Evolutionary conservation across 1,284 basidiomycete species (phyloP).

Genomic region (Dichomitus squalens): DNA sequence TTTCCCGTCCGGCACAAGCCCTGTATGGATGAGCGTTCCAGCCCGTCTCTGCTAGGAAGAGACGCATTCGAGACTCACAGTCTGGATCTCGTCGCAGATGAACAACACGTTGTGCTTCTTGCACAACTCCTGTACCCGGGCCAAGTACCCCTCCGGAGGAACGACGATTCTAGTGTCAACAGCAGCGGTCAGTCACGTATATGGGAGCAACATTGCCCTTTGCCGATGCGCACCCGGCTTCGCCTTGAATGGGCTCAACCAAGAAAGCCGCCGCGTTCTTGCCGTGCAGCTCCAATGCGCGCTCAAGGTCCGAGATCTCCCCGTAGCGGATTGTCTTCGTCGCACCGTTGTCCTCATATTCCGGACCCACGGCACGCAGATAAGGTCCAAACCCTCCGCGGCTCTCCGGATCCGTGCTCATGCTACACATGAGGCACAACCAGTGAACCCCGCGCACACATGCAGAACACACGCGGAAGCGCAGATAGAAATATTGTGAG

Average conservation of each 20-base stretch:
- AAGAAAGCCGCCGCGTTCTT: slow-evolving; percentile 91
- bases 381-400: slow-evolving; percentile 91
- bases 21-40: slow-evolving; percentile 38
- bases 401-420: slow-evolving; percentile 95
- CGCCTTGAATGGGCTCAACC: slow-evolving; percentile 97
- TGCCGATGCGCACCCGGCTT: slow-evolving; percentile 80
- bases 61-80: slow-evolving; percentile 46
- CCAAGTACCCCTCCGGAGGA: slow-evolving; percentile 88
- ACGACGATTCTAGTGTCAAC: slow-evolving; percentile 76
- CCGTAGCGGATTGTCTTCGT: slow-evolving; percentile 78
- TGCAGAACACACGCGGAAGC: not conserved
- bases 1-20: slow-evolving; percentile 85
- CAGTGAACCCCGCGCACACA: slow-evolving; percentile 4
- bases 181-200: not conserved
- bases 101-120: slow-evolving; percentile 93
- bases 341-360: slow-evolving; percentile 54
- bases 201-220: not conserved
- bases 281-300: slow-evolving; percentile 83
- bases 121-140: slow-evolving; percentile 81
- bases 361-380: slow-evolving; percentile 84
- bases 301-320: slow-evolving; percentile 79
- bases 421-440: slow-evolving; percentile 45
- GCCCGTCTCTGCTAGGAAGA: not conserved
- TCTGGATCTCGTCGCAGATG: slow-evolving; percentile 98
- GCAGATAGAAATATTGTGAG: slow-evolving; percentile 8